Evolutionary conservation across 1,139 yeast species (phyloP).

Genomic region (Magnusiomyces fungicola): DNA sequence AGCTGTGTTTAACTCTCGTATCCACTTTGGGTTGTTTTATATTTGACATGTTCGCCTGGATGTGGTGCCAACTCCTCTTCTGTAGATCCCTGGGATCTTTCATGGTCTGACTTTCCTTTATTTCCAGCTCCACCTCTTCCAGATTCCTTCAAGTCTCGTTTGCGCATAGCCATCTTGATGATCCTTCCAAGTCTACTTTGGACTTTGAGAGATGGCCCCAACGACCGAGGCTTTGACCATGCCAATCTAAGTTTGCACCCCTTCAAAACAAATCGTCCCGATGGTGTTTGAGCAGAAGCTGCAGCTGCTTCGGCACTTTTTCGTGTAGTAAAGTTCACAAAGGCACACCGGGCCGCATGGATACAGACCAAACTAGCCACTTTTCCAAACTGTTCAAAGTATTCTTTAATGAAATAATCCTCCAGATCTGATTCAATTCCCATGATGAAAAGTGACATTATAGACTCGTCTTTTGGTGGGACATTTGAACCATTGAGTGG

Average conservation of each 20-base stretch:
- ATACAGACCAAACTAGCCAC: slow-evolving; percentile 46
- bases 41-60: not conserved
- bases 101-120: not conserved
- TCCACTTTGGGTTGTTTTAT: slow-evolving; percentile 4
- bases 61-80: slow-evolving; percentile 2
- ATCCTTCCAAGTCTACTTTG: slow-evolving; percentile 47
- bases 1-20: slow-evolving; percentile 1
- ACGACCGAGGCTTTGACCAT: slow-evolving; percentile 55
- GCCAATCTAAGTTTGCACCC: slow-evolving; percentile 51
- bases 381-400: slow-evolving; percentile 40
- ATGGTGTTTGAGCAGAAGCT: slow-evolving; percentile 20
- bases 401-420: slow-evolving; percentile 48
- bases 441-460: slow-evolving; percentile 59
- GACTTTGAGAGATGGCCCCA: slow-evolving; percentile 45
- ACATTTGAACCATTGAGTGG: slow-evolving; percentile 50
- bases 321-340: slow-evolving; percentile 45
- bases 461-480: slow-evolving; percentile 37
- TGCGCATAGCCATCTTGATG: slow-evolving; percentile 51
- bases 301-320: slow-evolving; percentile 53
- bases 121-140: not conserved
- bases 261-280: slow-evolving; percentile 33
- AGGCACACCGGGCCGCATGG: slow-evolving; percentile 62
- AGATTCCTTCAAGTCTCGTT: slow-evolving; percentile 31
- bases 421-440: slow-evolving; percentile 65
- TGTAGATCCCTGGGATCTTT: not conserved